phyloP scores from a whole-genome alignment of 768 basidiomycete species.

The Tricholoma hemisulphureum region DNA sequence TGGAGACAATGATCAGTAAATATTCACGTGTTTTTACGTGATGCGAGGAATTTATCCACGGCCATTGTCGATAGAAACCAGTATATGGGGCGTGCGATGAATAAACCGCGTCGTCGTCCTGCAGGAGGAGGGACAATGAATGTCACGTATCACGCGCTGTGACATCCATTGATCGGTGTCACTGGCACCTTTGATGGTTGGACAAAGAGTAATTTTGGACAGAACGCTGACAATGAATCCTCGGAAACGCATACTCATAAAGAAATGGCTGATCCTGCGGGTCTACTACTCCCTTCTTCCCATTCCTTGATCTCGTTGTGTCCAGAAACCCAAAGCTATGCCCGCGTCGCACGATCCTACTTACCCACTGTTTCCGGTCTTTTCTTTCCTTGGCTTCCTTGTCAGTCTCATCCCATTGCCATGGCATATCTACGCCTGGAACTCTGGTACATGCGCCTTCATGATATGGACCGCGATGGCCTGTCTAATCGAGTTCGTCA shows the following conservation, averaged over 20 bases:
- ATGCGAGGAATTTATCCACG: not conserved
- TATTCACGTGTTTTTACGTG: not conserved
- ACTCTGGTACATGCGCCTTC: slow-evolving; percentile 46
- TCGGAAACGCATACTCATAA: not conserved
- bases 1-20: not conserved
- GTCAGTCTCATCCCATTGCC: slow-evolving; percentile 47
- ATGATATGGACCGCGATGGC: slow-evolving; percentile 46
- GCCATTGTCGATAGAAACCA: not conserved
- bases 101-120: not conserved
- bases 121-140: not conserved
- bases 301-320: not conserved
- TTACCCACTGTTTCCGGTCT: slow-evolving; percentile 36
- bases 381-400: slow-evolving; percentile 46
- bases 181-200: not conserved
- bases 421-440: slow-evolving; percentile 53
- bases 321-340: not conserved
- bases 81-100: not conserved
- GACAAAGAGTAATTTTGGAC: not conserved
- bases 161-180: not conserved
- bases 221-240: not conserved
- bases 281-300: not conserved
- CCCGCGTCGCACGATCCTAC: slow-evolving; percentile 19
- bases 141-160: not conserved
- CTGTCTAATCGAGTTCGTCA: slow-evolving; percentile 46
- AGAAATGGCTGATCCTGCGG: not conserved